Evolutionary conservation across 306 rosid genomes (phyloP).

Genomic region (cucumber (Cucumis sativus)): DNA sequence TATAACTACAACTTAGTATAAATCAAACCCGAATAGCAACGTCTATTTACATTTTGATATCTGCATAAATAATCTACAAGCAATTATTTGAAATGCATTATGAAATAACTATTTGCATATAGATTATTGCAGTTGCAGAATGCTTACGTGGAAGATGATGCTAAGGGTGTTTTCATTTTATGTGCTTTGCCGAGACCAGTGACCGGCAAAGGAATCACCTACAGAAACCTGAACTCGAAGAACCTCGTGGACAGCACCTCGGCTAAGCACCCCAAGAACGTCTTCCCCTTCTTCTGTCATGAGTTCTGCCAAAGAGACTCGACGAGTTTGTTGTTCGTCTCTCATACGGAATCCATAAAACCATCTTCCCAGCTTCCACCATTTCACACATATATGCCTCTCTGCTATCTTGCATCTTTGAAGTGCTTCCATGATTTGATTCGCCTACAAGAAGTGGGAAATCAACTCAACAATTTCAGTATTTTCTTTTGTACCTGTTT

Average conservation of each 20-base stretch:
- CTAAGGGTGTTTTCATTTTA: background rate
- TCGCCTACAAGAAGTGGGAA: slow-evolving; percentile 31
- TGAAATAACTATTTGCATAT: background rate
- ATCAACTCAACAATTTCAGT: background rate
- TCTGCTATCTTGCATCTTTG: slow-evolving; percentile 28
- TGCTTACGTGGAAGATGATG: background rate
- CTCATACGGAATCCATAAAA: slow-evolving; percentile 60
- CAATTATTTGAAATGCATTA: background rate
- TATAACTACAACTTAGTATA: background rate
- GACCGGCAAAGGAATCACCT: slow-evolving; percentile 17
- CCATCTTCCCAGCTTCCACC: slow-evolving; percentile 99
- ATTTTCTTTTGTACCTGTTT: background rate
- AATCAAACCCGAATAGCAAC: background rate
- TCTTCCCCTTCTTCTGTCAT: slow-evolving; percentile 25
- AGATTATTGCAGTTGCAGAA: background rate
- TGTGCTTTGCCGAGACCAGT: slow-evolving; percentile 18
- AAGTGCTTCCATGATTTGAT: slow-evolving; percentile 34
- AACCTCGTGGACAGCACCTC: slow-evolving; percentile 77
- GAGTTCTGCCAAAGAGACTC: slow-evolving; percentile 37
- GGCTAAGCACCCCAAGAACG: slow-evolving; percentile 55
- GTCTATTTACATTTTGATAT: background rate
- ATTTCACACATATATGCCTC: slow-evolving; percentile 43
- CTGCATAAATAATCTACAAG: background rate
- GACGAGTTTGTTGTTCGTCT: slow-evolving; percentile 43
- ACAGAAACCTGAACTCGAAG: slow-evolving; percentile 51